These are phyloP conservation scores for Suillus occidentalis DNA, from an alignment of 768 basidiomycete species.

Conservation along the genomic window DNA sequence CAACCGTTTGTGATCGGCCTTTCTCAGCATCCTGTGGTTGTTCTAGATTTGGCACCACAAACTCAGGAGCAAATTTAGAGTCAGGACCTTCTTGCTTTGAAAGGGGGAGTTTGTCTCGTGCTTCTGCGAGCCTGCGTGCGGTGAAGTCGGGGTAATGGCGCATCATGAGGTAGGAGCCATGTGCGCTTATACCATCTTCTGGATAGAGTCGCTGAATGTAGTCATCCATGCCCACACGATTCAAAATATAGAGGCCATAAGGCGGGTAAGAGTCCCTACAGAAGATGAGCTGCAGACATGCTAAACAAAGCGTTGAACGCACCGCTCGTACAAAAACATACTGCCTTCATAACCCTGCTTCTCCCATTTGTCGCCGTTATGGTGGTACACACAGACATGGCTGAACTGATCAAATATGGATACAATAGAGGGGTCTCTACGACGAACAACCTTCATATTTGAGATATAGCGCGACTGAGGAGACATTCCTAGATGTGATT, in stretches of 20 bases:
- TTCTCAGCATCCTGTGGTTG: conserved; percentile 48
- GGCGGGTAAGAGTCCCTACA: conserved; percentile 72
- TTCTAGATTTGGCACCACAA: conserved; percentile 43
- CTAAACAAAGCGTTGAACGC: conserved; percentile 26
- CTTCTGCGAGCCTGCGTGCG: conserved; percentile 41
- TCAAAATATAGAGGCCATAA: conserved; percentile 84
- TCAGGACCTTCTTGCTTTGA: conserved; percentile 30
- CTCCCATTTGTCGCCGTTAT: conserved; percentile 75
- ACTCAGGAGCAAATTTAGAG: conserved; percentile 52
- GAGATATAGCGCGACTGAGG: conserved; percentile 65
- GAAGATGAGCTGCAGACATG: background rate
- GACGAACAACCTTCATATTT: conserved; percentile 79
- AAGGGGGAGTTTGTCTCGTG: conserved; percentile 26
- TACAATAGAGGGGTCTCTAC: conserved; percentile 75
- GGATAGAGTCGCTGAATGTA: conserved; percentile 74
- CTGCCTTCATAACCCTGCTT: conserved; percentile 85
- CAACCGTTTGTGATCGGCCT: conserved; percentile 58
- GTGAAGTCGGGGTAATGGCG: conserved; percentile 74
- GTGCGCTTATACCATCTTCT: conserved; percentile 66
- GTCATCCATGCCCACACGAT: conserved; percentile 78
- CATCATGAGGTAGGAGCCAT: conserved; percentile 70
- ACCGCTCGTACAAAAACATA: conserved; percentile 90
- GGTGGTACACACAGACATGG: conserved; percentile 81
- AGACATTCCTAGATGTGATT: conserved; percentile 50
- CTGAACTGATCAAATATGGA: conserved; percentile 87